Evolutionary conservation across 352 stramenopile genomes (phyloP).

Genomic region (Pythium monospermum): DNA sequence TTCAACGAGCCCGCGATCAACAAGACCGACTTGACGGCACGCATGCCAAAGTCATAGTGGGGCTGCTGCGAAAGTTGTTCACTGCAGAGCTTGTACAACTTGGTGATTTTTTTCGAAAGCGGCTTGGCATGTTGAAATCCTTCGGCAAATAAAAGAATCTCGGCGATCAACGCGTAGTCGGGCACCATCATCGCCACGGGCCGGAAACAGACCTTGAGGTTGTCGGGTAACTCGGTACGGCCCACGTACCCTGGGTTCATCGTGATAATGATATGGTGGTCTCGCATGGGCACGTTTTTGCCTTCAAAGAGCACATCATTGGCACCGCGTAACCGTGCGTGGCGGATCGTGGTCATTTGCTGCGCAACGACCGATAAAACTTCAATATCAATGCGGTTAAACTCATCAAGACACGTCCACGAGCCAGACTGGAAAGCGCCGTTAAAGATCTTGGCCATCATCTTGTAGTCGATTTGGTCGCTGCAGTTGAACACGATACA

Average conservation of each 20-base stretch:
- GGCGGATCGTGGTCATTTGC: slow-evolving; percentile 69
- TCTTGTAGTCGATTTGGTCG: slow-evolving; percentile 92
- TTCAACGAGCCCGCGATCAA: slow-evolving; percentile 71
- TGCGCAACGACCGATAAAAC: slow-evolving; percentile 86
- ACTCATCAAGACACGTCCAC: slow-evolving; percentile 88
- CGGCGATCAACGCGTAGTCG: slow-evolving; percentile 77
- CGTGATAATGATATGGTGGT: slow-evolving; percentile 83
- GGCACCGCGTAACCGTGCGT: slow-evolving; percentile 32
- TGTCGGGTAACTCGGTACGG: slow-evolving; percentile 78
- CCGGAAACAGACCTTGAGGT: slow-evolving; percentile 80
- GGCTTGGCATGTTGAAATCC: slow-evolving; percentile 66
- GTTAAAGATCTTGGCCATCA: slow-evolving; percentile 86
- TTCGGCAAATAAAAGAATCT: slow-evolving; percentile 81
- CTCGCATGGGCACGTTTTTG: slow-evolving; percentile 41
- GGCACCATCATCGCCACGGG: slow-evolving; percentile 89
- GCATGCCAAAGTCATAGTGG: slow-evolving; percentile 89
- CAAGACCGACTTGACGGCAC: slow-evolving; percentile 79
- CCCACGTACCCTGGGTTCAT: slow-evolving; percentile 87
- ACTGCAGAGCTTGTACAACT: slow-evolving; percentile 79
- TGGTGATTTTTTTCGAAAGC: slow-evolving; percentile 64
- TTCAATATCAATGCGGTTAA: slow-evolving; percentile 88
- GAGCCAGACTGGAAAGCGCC: slow-evolving; percentile 68
- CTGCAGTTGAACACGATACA: slow-evolving; percentile 96
- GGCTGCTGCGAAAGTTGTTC: slow-evolving; percentile 81
- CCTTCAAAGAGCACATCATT: slow-evolving; percentile 53